A percentile compares a stretch with the other conserved stretches of the same genome.
phyloP scores from a whole-genome alignment of 345 rosid genomes.

The Crucihimalaya himalaica region DNA sequence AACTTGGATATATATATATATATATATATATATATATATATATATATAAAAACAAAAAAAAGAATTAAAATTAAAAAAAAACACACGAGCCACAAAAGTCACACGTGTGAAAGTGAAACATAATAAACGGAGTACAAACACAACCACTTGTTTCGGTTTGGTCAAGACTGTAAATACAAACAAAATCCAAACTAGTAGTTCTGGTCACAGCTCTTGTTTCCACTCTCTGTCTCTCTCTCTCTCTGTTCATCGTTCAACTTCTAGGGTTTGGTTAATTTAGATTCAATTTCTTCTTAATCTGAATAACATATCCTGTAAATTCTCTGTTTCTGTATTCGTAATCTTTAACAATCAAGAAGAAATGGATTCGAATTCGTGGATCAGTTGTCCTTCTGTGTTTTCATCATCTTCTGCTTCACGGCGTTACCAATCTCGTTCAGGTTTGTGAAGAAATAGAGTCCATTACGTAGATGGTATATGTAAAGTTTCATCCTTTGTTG shows the following conservation, averaged over 20 bases:
- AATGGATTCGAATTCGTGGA: constrained; percentile 33
- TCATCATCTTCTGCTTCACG: constrained; percentile 34
- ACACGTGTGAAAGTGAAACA: constrained; percentile 13
- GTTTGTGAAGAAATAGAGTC: background rate
- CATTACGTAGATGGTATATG: background rate
- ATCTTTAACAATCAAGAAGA: background rate
- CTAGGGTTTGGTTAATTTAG: constrained; percentile 22
- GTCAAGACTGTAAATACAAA: constrained; percentile 6
- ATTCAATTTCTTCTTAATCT: background rate
- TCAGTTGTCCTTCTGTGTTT: constrained; percentile 19
- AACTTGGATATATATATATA: too few species aligned
- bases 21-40: too few species aligned
- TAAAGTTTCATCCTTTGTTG: background rate
- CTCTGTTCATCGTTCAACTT: background rate
- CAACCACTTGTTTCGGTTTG: constrained; percentile 10
- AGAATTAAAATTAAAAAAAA: background rate
- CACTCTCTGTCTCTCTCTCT: background rate
- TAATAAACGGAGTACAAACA: background rate
- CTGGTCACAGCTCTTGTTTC: constrained; percentile 14
- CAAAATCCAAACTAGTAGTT: background rate
- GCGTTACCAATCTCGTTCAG: constrained; percentile 32
- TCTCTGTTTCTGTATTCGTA: background rate
- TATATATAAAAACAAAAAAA: too few species aligned
- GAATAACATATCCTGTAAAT: background rate
- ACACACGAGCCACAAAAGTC: background rate